phyloP scores from a whole-genome alignment of 2,329 filamentous ascomycete species.

The Zymoseptoria passerinii region DNA sequence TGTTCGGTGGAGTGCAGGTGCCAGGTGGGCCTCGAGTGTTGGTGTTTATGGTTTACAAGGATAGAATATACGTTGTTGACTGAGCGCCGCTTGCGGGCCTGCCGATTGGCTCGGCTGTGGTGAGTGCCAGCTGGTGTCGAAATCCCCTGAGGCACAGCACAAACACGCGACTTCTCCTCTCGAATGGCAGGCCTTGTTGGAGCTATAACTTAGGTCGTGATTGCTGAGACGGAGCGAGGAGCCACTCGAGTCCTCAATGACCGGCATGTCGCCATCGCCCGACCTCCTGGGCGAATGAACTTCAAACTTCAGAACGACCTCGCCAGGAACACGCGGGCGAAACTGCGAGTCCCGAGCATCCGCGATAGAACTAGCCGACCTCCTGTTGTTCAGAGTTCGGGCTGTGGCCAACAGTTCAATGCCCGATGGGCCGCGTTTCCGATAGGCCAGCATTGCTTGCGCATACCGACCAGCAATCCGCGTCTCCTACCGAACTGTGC shows the following conservation, averaged over 20 bases:
- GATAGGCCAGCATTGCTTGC: background rate
- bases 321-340: background rate
- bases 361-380: too few relatives aligned
- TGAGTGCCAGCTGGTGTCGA: background rate
- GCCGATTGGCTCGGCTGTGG: background rate
- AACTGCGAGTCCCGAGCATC: background rate
- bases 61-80: background rate
- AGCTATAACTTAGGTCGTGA: background rate
- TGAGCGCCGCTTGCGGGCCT: background rate
- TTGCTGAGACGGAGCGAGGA: background rate
- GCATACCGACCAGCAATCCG: background rate
- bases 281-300: background rate
- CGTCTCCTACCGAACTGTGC: background rate
- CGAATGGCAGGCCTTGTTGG: background rate
- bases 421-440: background rate
- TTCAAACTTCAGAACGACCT: background rate
- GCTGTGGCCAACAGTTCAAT: background rate
- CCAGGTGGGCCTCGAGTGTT: background rate
- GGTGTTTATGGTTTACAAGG: background rate
- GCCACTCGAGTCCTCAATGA: background rate
- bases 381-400: background rate
- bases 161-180: background rate
- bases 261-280: background rate
- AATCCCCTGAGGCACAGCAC: background rate
- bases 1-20: background rate